A percentile compares a stretch with the other conserved stretches of the same genome.
These are phyloP conservation scores for Whalleya microplaca DNA, from an alignment of 2,329 filamentous ascomycete genomes.

Conservation along the genomic window DNA sequence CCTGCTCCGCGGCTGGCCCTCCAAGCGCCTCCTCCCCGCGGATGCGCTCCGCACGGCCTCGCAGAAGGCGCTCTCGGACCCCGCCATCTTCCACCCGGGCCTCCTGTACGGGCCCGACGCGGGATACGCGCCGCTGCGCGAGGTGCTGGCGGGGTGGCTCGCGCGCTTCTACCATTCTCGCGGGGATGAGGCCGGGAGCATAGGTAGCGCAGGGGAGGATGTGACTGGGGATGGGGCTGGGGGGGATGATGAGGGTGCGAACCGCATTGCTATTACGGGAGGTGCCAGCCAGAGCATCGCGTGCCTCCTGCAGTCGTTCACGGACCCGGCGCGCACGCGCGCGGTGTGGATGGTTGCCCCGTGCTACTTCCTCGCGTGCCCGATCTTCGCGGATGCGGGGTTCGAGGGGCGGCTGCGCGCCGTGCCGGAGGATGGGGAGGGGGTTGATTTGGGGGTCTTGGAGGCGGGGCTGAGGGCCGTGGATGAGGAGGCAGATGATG, in stretches of 20 bases:
- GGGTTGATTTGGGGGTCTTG: constrained; percentile 54
- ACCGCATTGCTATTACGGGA: constrained; percentile 65
- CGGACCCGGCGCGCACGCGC: constrained; percentile 65
- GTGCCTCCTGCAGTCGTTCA: constrained; percentile 65
- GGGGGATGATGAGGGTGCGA: constrained; percentile 22
- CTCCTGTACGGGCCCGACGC: constrained; percentile 67
- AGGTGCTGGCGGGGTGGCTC: constrained; percentile 63
- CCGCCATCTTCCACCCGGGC: constrained; percentile 35
- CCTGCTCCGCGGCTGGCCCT: constrained; percentile 19
- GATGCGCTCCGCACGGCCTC: constrained; percentile 13
- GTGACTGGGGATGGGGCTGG: too few relatives aligned
- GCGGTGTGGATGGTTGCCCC: constrained; percentile 69
- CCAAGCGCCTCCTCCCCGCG: constrained; percentile 10
- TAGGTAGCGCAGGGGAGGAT: too few relatives aligned
- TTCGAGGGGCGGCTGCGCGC: constrained; percentile 60
- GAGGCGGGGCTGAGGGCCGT: constrained; percentile 16
- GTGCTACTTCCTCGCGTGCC: constrained; percentile 67
- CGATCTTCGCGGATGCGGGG: constrained; percentile 67
- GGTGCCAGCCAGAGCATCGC: constrained; percentile 70
- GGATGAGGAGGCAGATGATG: constrained; percentile 11
- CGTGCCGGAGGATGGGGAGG: constrained; percentile 64
- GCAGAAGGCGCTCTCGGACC: constrained; percentile 7
- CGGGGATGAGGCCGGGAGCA: too few relatives aligned
- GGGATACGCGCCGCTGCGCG: constrained; percentile 57
- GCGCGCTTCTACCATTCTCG: constrained; percentile 54